phyloP scores from a whole-genome alignment of 2,329 filamentous ascomycete species.

The Aschersonia sp. region DNA sequence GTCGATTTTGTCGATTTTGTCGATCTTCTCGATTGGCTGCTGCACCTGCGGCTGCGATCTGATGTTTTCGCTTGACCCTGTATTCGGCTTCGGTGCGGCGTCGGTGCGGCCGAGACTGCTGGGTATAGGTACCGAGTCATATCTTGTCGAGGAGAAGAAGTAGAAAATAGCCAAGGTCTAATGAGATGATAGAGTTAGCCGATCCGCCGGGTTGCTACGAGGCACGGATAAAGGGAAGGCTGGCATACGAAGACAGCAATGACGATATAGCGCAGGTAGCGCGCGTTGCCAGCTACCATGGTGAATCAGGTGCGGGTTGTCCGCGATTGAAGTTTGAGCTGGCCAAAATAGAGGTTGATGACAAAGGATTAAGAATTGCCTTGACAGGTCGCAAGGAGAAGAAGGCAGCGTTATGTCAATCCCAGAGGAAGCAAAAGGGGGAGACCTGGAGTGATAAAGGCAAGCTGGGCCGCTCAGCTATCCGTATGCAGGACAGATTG shows the following conservation, averaged over 20 bases:
- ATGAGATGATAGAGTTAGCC: neutral
- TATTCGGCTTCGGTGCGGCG: neutral
- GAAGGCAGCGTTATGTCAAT: too few species aligned
- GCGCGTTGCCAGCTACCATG: constrained; percentile 55
- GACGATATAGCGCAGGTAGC: constrained; percentile 64
- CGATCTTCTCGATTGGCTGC: constrained; percentile 5
- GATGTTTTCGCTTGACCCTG: neutral
- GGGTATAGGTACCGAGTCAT: constrained; percentile 23
- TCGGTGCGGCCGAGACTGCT: neutral
- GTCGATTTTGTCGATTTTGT: neutral
- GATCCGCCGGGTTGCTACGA: neutral
- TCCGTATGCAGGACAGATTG: neutral
- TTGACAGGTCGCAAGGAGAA: too few species aligned
- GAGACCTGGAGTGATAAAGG: neutral
- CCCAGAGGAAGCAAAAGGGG: neutral
- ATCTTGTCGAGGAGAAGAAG: constrained; percentile 53
- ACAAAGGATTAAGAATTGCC: too few species aligned
- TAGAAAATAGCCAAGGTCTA: constrained; percentile 61
- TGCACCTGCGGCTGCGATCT: constrained; percentile 1
- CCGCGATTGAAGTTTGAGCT: neutral
- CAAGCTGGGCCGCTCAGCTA: neutral
- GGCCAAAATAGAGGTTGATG: too few species aligned
- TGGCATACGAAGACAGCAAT: constrained; percentile 66
- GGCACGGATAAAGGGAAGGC: neutral
- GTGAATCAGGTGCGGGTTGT: constrained; percentile 8